Evolutionary conservation across 2,329 filamentous ascomycete genomes (phyloP), one percentile per base, ranked within the genome.

Genomic region (Lachnellula suecica): DNA sequence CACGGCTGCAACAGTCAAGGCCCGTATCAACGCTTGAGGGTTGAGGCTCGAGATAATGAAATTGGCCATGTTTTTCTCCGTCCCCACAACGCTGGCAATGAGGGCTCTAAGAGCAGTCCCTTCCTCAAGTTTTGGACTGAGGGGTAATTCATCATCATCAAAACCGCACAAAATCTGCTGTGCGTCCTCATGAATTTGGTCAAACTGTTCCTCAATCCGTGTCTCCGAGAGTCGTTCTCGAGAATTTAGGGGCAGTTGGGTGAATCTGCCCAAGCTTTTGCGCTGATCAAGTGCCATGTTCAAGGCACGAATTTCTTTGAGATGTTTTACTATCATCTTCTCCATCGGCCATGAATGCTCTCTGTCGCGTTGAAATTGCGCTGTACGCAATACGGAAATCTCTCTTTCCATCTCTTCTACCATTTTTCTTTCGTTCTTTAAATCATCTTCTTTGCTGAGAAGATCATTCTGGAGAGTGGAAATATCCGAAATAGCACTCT

Each of bases 1-100:
- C 15, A 58, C 19, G 2, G 44, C 47, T 42, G 48, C 38, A 19
- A 34, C 20, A 24, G 40, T 47, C 17, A 57, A 35, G 5, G 51
- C 38, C 13, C 44, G 22, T 4, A 56, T 2, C 5, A 40, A 4
- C 20, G 19, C 17, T 40, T 19, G 17, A 10, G 37, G 37, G 10
- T 19, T 19, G 11, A 40, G 37, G 11, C 5, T 10, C 20, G 11
- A 22, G 10, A 40, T 19, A n/a, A 4, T 22, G 2, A 15, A 40
- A 40, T 11, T 13, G n/a, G 10, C 2, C 19, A 9, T 40, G 19
- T 40, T 6, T 19, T 13, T 22, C n/a, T 10, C 37, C 19, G 11
- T 8, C 5, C 20, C 37, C 19, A 19, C 5, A 10, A 19, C 19
- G 4, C 13, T 22, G 17, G 19, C 19, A 11, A n/a, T 10, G 11